Conservation (phyloP, 2,329 filamentous ascomycete genomes). For the Plenodomus tracheiphilus region DNA sequence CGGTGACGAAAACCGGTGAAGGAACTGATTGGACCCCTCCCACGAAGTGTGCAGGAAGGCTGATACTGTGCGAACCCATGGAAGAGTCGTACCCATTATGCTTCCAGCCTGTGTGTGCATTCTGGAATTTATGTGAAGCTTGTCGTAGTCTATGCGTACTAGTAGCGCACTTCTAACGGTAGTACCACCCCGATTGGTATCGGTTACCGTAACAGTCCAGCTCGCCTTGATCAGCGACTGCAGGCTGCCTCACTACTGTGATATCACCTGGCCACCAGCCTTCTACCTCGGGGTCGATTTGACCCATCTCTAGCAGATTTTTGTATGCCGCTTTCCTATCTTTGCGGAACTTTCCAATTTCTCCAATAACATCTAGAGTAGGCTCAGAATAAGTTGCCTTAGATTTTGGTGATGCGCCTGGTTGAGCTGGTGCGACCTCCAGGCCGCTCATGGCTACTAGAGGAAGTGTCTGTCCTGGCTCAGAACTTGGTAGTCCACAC, state of each 20-base stretch:
- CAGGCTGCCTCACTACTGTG: constrained; percentile 56
- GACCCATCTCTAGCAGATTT: constrained; percentile 32
- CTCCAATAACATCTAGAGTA: constrained; percentile 54
- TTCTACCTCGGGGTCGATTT: constrained; percentile 48
- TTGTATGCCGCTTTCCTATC: constrained; percentile 56
- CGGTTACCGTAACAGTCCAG: constrained; percentile 58
- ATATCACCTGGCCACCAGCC: constrained; percentile 65
- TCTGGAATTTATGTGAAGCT: background rate
- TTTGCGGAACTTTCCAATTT: constrained; percentile 59
- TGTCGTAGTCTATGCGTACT: background rate
- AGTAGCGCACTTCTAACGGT: constrained; percentile 44
- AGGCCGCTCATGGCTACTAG: constrained; percentile 52
- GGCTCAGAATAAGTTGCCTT: constrained; percentile 4
- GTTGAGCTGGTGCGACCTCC: constrained; percentile 28
- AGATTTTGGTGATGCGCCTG: constrained; percentile 11
- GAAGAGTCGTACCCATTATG: too few species aligned
- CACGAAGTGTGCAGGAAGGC: constrained; percentile 1
- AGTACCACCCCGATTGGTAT: constrained; percentile 57
- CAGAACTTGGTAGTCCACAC: constrained; percentile 53
- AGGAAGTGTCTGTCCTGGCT: constrained; percentile 50
- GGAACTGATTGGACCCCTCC: constrained; percentile 11
- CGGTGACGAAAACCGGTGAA: constrained; percentile 11
- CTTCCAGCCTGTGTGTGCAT: too few species aligned
- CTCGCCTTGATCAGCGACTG: constrained; percentile 46
- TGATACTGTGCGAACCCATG: background rate